Percentiles rank a stretch among this genome's conserved stretches.
Conservation (phyloP, 2,329 filamentous ascomycete species). For the Alternaria burnsii region DNA sequence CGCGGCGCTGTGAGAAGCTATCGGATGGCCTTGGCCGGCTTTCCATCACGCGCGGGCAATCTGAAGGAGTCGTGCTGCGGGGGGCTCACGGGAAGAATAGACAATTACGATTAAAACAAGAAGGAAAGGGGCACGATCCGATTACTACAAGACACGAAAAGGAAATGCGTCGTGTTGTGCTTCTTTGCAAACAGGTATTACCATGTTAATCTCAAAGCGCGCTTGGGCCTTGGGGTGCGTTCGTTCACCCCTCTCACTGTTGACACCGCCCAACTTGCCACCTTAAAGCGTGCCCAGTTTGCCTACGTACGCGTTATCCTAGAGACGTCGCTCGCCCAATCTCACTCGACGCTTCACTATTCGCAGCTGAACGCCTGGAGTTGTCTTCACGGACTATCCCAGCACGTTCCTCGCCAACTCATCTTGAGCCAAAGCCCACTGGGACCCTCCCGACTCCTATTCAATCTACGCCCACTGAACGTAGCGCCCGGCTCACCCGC, state of each 20-base stretch:
- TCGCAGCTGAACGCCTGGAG: constrained; percentile 5
- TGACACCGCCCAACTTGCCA: constrained; percentile 11
- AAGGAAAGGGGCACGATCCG: constrained; percentile 8
- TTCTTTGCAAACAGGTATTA: constrained; percentile 14
- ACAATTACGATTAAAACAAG: not conserved
- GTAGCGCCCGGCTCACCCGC: constrained; percentile 1
- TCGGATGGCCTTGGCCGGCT: not conserved
- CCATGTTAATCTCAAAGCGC: constrained; percentile 22
- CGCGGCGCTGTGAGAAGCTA: constrained; percentile 13
- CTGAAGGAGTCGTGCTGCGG: constrained; percentile 9
- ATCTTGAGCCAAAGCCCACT: not conserved
- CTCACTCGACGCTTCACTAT: constrained; percentile 1
- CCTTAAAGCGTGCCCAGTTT: constrained; percentile 1
- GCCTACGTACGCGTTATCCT: constrained; percentile 5
- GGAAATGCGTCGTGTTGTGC: constrained; percentile 21
- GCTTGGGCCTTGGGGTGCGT: constrained; percentile 14
- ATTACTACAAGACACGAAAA: constrained; percentile 10
- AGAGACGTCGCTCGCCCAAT: not conserved
- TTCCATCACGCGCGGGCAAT: constrained; percentile 8
- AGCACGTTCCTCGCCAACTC: constrained; percentile 14
- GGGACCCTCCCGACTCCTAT: constrained; percentile 3
- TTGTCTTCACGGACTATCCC: constrained; percentile 13
- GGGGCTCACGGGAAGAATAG: constrained; percentile 5
- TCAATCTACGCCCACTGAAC: not conserved
- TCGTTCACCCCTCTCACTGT: not conserved